Percentiles rank a stretch among this genome's conserved stretches.
These are phyloP conservation scores for Podospora bellae-mahoneyi DNA, from an alignment of 495 filamentous ascomycete species.

Conservation along the genomic window DNA sequence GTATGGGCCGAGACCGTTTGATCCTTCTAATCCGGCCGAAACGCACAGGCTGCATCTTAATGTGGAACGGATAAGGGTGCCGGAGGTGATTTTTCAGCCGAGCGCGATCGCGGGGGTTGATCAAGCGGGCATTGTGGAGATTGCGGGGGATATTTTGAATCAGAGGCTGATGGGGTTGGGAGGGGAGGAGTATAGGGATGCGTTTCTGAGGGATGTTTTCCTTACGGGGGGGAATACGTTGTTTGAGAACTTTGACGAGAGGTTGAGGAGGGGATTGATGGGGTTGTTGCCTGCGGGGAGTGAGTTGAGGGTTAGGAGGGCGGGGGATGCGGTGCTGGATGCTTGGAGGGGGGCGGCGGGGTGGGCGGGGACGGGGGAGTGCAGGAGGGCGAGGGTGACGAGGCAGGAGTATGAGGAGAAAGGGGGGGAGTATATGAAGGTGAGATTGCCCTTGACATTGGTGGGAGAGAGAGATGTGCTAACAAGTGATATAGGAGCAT, in stretches of 20 bases:
- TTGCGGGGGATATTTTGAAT: conserved; percentile 77
- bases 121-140: conserved; percentile 89
- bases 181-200: conserved; percentile 50
- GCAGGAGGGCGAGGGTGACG: conserved; percentile 53
- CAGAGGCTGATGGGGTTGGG: conserved; percentile 62
- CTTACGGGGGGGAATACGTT: conserved; percentile 89
- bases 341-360: conserved; percentile 89
- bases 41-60: conserved; percentile 90
- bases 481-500: conserved; percentile 58
- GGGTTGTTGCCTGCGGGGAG: conserved; percentile 68
- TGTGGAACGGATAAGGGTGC: conserved; percentile 92
- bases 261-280: conserved; percentile 67
- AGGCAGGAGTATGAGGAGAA: conserved; percentile 80
- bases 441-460: conserved; percentile 35
- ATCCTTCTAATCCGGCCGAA: conserved; percentile 74
- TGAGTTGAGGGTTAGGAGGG: conserved; percentile 62
- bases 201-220: conserved; percentile 81
- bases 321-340: conserved; percentile 72
- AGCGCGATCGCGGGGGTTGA: conserved; percentile 87
- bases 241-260: conserved; percentile 82
- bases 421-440: conserved; percentile 82
- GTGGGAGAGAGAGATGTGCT: conserved; percentile 5
- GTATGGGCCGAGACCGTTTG: conserved; percentile 80
- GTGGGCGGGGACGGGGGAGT: conserved; percentile 58
- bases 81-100: conserved; percentile 93